Base-by-base conservation (phyloP, 441 rosid species). In the Pelargonium citronellum region DNA sequence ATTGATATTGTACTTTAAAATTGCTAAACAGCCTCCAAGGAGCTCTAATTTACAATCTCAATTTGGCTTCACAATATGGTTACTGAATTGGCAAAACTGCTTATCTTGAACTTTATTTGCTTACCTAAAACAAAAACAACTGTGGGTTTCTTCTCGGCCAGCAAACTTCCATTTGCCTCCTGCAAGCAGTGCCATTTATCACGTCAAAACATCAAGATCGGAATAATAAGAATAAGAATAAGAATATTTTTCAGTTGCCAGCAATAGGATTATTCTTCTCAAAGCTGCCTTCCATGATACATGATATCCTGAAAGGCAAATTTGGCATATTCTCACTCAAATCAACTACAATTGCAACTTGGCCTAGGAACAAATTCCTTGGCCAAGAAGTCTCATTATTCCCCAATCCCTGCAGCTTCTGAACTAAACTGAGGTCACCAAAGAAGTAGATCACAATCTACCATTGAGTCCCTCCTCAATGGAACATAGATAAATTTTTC, bases 81-180 rank as follows among this genome's bases (percentile, higher is more conserved):
- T 2, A 58, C 4, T 57, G 12, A 9, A 60, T 60, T 51, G 3
- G 3, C 19, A 51, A 7, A 19, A 20, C 12, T 49, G 12, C 13
- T 47, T 47, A 47, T 10, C 17, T 49, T 47, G 12, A 11, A 47
- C 13, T 47, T 47, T 2, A 12, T 1, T 9, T 13, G 24, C 63
- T 16, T 7, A 57, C 63, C 63, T 16, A 57, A 57, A 19, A 60
- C 64, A 60, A 60, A 60, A 60, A 60, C 64, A 60, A 60, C 64
- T 7, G 64, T 60, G 3, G 64, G 64, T 22, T 60, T 60, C 34
- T 60, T 60, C 64, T 19, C 64, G 7, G 64, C 1, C 7, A 7
- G 64, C 34, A 20, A 60, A 0, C 64, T 60, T 60, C 58, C 58
- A 51, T 51, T 51, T 5, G 30, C 8, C 64, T 60, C 64, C 64